A percentile compares a stretch with the other conserved stretches of the same genome.
Conservation (phyloP, 1,139 yeast genomes). For the Yamadazyma aaseri region DNA sequence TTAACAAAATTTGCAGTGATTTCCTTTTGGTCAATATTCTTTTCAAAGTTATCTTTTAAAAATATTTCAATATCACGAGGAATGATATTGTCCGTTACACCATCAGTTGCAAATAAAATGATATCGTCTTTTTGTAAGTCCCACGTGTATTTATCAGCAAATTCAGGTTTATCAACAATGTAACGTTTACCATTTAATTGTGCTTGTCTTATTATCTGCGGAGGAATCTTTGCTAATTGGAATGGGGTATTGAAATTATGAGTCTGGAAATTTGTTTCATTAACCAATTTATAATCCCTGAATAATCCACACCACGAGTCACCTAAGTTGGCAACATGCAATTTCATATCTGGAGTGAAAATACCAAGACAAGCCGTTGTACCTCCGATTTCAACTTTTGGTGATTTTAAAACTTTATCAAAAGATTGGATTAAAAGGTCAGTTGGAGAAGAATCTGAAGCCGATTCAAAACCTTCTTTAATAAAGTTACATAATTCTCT, state of each 20-base stretch:
- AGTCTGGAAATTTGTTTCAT: slow-evolving; percentile 75
- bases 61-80: slow-evolving; percentile 69
- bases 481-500: slow-evolving; percentile 59
- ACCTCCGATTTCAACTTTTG: slow-evolving; percentile 84
- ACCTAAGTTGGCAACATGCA: slow-evolving; percentile 79
- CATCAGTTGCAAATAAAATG: slow-evolving; percentile 87
- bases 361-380: slow-evolving; percentile 91
- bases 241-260: slow-evolving; percentile 90
- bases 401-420: slow-evolving; percentile 47
- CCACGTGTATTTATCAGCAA: slow-evolving; percentile 51
- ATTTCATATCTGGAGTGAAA: slow-evolving; percentile 47
- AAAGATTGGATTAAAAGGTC: slow-evolving; percentile 57
- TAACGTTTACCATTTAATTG: slow-evolving; percentile 56
- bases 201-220: slow-evolving; percentile 54
- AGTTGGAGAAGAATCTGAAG: slow-evolving; percentile 35
- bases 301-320: slow-evolving; percentile 95
- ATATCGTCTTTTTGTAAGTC: slow-evolving; percentile 66
- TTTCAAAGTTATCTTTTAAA: slow-evolving; percentile 43
- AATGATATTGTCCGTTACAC: slow-evolving; percentile 83
- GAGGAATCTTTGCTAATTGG: slow-evolving; percentile 85
- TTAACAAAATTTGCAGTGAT: slow-evolving; percentile 61
- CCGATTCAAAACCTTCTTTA: slow-evolving; percentile 26
- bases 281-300: slow-evolving; percentile 59
- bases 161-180: slow-evolving; percentile 54
- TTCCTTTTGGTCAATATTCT: slow-evolving; percentile 20